These are phyloP conservation scores for Skeletonema grethae DNA, from an alignment of 108 stramenopile species.

Conservation along the genomic window DNA sequence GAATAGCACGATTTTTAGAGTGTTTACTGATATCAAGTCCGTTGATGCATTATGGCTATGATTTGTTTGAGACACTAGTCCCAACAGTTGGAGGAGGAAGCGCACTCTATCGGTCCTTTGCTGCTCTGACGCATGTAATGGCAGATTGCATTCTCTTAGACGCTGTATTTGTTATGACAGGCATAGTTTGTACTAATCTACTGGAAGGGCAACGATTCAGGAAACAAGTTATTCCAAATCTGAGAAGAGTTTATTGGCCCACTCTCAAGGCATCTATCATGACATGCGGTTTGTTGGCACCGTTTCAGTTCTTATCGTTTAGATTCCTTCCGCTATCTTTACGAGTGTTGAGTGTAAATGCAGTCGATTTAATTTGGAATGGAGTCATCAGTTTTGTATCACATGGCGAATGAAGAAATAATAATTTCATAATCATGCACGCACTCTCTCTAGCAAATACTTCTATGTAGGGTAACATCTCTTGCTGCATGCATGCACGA, in stretches of 20 bases:
- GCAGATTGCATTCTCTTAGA: constrained; percentile 43
- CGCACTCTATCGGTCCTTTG: constrained; percentile 8
- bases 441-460: too few species aligned
- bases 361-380: constrained; percentile 43
- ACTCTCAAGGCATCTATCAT: constrained; percentile 32
- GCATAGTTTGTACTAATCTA: constrained; percentile 30
- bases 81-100: constrained; percentile 10
- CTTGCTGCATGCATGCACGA: too few species aligned
- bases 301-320: constrained; percentile 47
- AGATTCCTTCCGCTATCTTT: constrained; percentile 42
- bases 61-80: constrained; percentile 37
- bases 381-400: constrained; percentile 40
- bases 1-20: background rate
- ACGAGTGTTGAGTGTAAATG: constrained; percentile 48
- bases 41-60: constrained; percentile 40
- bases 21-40: constrained; percentile 24
- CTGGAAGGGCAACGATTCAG: constrained; percentile 41
- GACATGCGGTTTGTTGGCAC: constrained; percentile 23
- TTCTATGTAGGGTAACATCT: too few species aligned
- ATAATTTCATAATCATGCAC: too few species aligned
- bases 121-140: constrained; percentile 35
- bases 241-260: constrained; percentile 7
- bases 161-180: constrained; percentile 27
- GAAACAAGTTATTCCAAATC: constrained; percentile 20
- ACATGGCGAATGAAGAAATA: background rate